A percentile compares a stretch with the other conserved stretches of the same genome.
phyloP scores from a whole-genome alignment of 371 early-diverging fungal species.

The Mortierella sp. region DNA sequence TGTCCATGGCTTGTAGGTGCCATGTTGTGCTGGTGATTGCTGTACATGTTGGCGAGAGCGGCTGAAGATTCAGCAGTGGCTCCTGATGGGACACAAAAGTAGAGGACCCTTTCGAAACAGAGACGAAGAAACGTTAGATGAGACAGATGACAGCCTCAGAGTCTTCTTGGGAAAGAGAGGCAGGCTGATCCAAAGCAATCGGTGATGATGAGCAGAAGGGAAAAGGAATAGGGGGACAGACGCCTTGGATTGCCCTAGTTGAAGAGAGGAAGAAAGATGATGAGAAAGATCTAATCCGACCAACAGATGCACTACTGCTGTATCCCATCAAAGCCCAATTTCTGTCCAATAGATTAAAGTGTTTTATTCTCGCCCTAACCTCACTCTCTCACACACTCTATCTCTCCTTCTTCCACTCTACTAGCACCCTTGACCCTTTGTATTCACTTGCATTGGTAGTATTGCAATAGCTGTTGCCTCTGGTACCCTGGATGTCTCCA shows the following conservation, averaged over 20 bases:
- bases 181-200: background rate
- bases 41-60: slow-evolving; percentile 17
- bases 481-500: too few relatives aligned
- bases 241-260: too few relatives aligned
- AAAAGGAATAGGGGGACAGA: background rate
- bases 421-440: too few relatives aligned
- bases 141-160: background rate
- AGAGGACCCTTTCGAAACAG: background rate
- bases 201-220: background rate
- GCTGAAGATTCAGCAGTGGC: background rate
- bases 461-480: too few relatives aligned
- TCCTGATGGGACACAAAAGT: background rate
- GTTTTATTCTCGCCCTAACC: too few relatives aligned
- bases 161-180: background rate
- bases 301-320: background rate
- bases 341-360: too few relatives aligned
- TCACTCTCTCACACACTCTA: too few relatives aligned
- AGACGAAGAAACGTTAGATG: background rate
- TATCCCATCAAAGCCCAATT: background rate
- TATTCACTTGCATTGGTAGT: too few relatives aligned
- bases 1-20: slow-evolving; percentile 14
- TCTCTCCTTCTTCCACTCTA: too few relatives aligned
- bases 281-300: background rate
- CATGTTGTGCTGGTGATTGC: slow-evolving; percentile 21
- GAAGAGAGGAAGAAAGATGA: background rate